These are phyloP conservation scores for Fusarium circinatum DNA, from an alignment of 2,329 filamentous ascomycete species.

Conservation along the genomic window DNA sequence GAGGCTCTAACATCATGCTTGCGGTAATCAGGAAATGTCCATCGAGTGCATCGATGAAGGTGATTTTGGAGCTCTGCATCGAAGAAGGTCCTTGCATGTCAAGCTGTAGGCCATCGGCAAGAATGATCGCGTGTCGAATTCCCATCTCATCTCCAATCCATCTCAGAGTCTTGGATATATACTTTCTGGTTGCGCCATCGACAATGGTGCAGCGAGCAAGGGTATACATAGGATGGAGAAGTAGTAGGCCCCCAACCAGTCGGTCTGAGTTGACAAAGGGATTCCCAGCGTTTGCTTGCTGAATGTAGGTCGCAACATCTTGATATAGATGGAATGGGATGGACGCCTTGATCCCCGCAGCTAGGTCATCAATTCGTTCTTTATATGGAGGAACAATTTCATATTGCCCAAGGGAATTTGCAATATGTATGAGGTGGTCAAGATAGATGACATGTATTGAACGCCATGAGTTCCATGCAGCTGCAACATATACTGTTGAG, in stretches of 20 bases:
- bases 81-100: background rate
- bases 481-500: background rate
- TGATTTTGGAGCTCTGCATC: background rate
- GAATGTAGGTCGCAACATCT: background rate
- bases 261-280: background rate
- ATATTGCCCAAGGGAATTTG: background rate
- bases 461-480: slow-evolving; percentile 18
- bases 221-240: slow-evolving; percentile 8
- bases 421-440: slow-evolving; percentile 5
- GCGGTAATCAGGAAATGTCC: slow-evolving; percentile 14
- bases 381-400: background rate
- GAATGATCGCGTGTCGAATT: background rate
- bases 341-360: background rate
- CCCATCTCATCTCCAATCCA: slow-evolving; percentile 12
- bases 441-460: slow-evolving; percentile 7
- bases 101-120: background rate
- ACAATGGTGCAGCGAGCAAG: slow-evolving; percentile 1
- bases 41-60: slow-evolving; percentile 12
- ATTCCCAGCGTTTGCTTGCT: background rate
- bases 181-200: background rate
- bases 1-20: slow-evolving; percentile 12
- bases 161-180: background rate
- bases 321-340: slow-evolving; percentile 7
- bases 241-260: background rate
- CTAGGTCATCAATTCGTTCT: background rate